Base-by-base conservation (phyloP, 805 yeast species). In the Teunomyces kruisii region DNA sequence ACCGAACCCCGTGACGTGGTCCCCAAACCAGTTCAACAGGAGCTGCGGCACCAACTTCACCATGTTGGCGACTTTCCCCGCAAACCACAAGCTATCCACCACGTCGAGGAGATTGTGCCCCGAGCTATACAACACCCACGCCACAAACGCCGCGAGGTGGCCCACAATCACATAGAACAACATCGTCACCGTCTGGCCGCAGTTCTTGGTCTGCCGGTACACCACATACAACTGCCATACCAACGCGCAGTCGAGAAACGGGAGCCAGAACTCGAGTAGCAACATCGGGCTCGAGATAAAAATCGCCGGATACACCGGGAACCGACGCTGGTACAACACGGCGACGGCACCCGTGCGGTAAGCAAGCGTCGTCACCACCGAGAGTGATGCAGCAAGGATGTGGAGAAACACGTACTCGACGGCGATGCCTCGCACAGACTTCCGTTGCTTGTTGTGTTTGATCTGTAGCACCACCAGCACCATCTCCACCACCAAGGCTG, bases 31-130 rank as follows among this genome's bases (percentile, higher is more conserved):
- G 49, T 72, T 74, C 43, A 73, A 48, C 8, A 64, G 52, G 2
- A 72, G 39, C 42, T 76, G 81, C 0, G 83, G 81, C 3, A 66
- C 22, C 33, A 64, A 56, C 42, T 62, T 62, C 17, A 67, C 32
- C 1, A 59, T 29, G 1, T 51, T 50, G 0, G 62, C 24, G 8
- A 58, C 6, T 29, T 62, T 61, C 9, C 64, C 61, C 1, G 61
- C 32, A 0, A 70, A 46, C 80, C 79, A 75, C 3, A 72, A 9
- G 36, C 49, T 65, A 43, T 75, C 76, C 3, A 73, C 48, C 27
- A 70, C 58, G 48, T 79, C 83, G 15, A 77, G 48, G 22, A 57
- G 52, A 38, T 31, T 5, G 31, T 32, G 14, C 14, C 27, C 3
- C 16, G 2, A 15, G 22, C 22, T 19, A 16, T 7, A n/a, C 29